Percentiles rank a stretch among this genome's conserved stretches.
Conservation (phyloP, 208 protist genomes). For the Trypanosoma congolense region DNA sequence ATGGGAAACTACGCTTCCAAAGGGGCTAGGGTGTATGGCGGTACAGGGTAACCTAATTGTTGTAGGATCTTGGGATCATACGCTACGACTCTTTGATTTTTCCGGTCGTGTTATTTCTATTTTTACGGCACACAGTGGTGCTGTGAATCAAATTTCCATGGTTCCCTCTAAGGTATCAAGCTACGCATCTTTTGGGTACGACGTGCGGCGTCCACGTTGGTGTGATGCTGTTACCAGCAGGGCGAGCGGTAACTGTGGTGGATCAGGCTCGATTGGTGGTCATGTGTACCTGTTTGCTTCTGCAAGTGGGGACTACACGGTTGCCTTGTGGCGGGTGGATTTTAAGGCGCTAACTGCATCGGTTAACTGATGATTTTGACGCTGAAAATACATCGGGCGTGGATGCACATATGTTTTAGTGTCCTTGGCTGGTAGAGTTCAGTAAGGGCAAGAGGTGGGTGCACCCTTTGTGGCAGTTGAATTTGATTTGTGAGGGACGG, state of each 20-base stretch:
- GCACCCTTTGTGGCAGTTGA: too few relatives aligned
- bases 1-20: constrained; percentile 47
- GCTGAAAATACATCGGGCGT: too few relatives aligned
- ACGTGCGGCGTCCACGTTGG: constrained; percentile 42
- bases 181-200: constrained; percentile 59
- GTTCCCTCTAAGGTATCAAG: constrained; percentile 14
- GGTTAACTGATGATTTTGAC: too few relatives aligned
- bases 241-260: not conserved
- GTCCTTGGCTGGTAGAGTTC: too few relatives aligned
- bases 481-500: too few relatives aligned
- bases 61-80: constrained; percentile 71
- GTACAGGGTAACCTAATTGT: constrained; percentile 50
- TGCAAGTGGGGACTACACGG: constrained; percentile 50
- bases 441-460: too few relatives aligned
- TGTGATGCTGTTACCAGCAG: constrained; percentile 10
- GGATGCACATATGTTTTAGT: too few relatives aligned
- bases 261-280: constrained; percentile 2
- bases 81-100: constrained; percentile 55
- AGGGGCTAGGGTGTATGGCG: constrained; percentile 56
- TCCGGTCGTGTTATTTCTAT: constrained; percentile 51
- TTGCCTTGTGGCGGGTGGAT: constrained; percentile 74
- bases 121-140: constrained; percentile 46
- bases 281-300: constrained; percentile 66
- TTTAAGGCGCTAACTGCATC: constrained; percentile 35
- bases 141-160: constrained; percentile 55